Base-by-base conservation (phyloP, 2,329 filamentous ascomycete species). In the Fusarium keratoplasticum region DNA sequence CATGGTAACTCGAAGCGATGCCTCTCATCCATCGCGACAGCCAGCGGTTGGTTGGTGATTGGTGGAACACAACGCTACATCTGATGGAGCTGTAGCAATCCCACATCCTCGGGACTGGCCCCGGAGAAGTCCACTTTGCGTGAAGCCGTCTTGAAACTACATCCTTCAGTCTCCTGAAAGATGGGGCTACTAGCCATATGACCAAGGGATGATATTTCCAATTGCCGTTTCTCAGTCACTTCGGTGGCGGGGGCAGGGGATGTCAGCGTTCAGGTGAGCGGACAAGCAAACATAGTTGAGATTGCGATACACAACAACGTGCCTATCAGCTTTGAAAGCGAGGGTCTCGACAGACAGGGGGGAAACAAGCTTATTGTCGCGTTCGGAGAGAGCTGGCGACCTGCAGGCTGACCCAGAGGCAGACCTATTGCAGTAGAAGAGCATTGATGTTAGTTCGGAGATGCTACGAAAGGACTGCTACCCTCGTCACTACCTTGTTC, bases 11-110 rank as follows among this genome's bases (percentile, higher is more conserved):
- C 74, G 0, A 72, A 73, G 33, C 33, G 35, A 27, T 31, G 11
- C 77, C 81, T 16, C 86, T 84, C 33, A 87, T 75, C 71, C 82
- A 84, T 14, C 86, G 81, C 3, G 86, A 87, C 0, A 86, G 86
- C 81, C 83, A 88, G 78, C 16, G 22, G 42, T 25, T 87, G 87
- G 70, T 87, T 87, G 5, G 81, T 82, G 5, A 85, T 79, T 87
- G 86, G 69, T 88, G 86, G 75, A 88, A 87, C 2, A 58, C 14
- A 38, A 14, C 22, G 33, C 25, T 29, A 20, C n/a, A n/a, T n/a
- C 16, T 54, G 27, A 52, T 29, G 44, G 44, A n/a, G 16, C 25
- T 50, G 33, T 33, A 31, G 35, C 16, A 29, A 58, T 58, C 16
- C 33, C 33, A 27, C 22, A 2, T 58, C 55, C 55, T 58, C 55